Evolutionary conservation across 1,284 basidiomycete species (phyloP), one percentile per base, ranked within the genome.

Genomic region (Ganoderma lingzhi): DNA sequence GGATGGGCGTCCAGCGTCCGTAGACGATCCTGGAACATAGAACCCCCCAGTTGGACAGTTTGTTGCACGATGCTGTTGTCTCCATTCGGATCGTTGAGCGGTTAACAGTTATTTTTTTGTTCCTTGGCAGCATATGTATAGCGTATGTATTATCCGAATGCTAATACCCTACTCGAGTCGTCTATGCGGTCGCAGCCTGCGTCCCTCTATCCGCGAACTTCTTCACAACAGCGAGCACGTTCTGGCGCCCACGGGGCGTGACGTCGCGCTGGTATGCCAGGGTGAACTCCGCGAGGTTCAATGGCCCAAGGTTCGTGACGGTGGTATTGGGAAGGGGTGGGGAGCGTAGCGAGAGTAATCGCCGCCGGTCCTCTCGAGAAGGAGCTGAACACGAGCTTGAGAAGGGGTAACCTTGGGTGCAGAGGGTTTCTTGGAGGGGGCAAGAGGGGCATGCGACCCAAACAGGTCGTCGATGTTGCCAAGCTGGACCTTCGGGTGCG

Each of bases 311-410:
- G 63, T 78, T 73, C 61, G 53, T 66, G 44, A 73, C 72, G 58
- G 73, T 65, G 51, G 70, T 68, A 28, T 64, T 66, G 10, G 65
- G 28, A 66, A 59, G 41, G 41, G 39, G 6, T 51, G 66, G 19
- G 77, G 80, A 53, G 83, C 74, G 70, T 85, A 86, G 39, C 82
- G 82, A 17, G 83, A 79, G 73, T 91, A 91, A 71, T 88, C 84
- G 41, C 88, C 87, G 6, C 80, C 86, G 35, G 77, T 73, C 17
- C 74, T 75, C 74, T 87, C 85, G 66, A 77, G 76, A 59, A 77
- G 72, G 41, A 65, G 67, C 63, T 80, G 82, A 15, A 79, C 45
- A 41, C 71, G 71, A 9, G 61, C 58, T 42, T 72, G 62, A 6
- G 71, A 68, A 41, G 74, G 73, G 12, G 56, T 56, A 9, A 62